Conservation (phyloP, 257 asterid species). For the Leptodermis oblonga region DNA sequence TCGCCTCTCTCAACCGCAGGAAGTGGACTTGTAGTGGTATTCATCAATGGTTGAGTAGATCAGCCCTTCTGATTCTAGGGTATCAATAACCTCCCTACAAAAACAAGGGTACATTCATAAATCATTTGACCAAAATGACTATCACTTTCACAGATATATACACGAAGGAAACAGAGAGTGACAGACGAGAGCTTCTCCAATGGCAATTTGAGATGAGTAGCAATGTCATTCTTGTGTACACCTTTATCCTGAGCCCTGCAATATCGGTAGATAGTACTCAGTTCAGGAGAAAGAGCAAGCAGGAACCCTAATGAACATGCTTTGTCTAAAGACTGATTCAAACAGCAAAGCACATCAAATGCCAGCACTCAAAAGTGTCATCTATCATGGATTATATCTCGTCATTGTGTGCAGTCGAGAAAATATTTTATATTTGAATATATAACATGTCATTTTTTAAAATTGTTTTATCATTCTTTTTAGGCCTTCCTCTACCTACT, state of each 20-base stretch:
- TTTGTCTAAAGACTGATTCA: background rate
- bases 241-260: slow-evolving; percentile 68
- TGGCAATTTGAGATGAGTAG: slow-evolving; percentile 57
- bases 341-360: background rate
- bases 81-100: slow-evolving; percentile 54
- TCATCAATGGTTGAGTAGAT: slow-evolving; percentile 81
- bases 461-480: too few species aligned
- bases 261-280: slow-evolving; percentile 13
- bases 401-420: too few species aligned
- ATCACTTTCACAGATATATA: too few species aligned
- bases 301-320: background rate
- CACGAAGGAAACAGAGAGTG: background rate
- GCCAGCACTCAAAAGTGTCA: background rate
- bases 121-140: background rate
- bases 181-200: slow-evolving; percentile 54
- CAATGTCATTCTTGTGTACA: slow-evolving; percentile 60
- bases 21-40: slow-evolving; percentile 65
- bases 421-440: too few species aligned
- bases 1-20: slow-evolving; percentile 7
- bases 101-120: background rate
- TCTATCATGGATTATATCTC: background rate
- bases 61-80: slow-evolving; percentile 68
- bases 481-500: too few species aligned
- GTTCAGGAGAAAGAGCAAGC: background rate
- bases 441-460: too few species aligned